Evolutionary conservation across 2,329 filamentous ascomycete genomes (phyloP), one percentile per base, ranked within the genome.

Genomic region (Venturia asperata): DNA sequence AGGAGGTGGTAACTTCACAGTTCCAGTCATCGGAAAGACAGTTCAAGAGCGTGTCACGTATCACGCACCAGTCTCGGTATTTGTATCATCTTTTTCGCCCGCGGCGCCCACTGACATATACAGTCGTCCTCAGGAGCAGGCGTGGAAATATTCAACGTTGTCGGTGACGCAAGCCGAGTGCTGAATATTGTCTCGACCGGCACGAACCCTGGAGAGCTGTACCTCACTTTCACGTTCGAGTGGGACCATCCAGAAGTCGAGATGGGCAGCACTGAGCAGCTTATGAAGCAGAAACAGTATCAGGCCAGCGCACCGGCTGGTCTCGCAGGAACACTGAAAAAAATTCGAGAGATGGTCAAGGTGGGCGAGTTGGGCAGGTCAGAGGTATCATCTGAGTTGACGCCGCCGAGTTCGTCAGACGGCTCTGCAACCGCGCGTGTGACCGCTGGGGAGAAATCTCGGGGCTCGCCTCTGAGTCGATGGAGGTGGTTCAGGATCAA

Each of bases 241-340:
- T 58, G 52, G 52, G 30, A 58, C 15, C 52, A 58, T 58, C 52
- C 52, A 37, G 52, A 58, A 15, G 37, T 58, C 17, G 30, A 58
- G 52, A 58, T n/a, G 30, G 52, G 30, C 11, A 37, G 52, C 30
- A 7, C 15, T 34, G 52, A 58, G 21, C 27, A 58, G 11, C 11
- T 58, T 17, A 6, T 15, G 27, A 58, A 58, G 30, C 52, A 58
- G 52, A 58, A n/a, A 37, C 52, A 58, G 30, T 58, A 58, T n/a
- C 52, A 58, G 21, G 17, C 52, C 52, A 37, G 27, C 17, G 52
- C 52, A 4, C 27, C 52, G 19, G 27, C 52, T 34, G 52, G 52
- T 10, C 27, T 58, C 27, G 30, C 52, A 34, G 30, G 27, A 37
- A 58, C 52, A 19, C 19, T 58, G 11, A 27, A 2, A 34, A 58